Evolutionary conservation across 805 yeast species (phyloP).

Genomic region (Priceomyces melissophilus): DNA sequence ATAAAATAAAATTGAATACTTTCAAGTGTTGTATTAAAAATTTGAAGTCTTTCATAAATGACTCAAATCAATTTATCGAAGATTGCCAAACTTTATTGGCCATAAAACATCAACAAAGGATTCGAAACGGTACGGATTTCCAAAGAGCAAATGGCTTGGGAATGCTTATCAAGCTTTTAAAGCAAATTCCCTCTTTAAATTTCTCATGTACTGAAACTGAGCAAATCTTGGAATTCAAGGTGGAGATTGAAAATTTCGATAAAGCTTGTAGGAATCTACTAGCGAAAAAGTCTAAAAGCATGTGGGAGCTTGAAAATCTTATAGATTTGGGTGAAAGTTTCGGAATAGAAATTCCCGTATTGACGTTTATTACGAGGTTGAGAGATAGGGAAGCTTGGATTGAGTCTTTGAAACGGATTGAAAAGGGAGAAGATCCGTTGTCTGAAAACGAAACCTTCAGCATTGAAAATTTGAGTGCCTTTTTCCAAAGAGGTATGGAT

Average conservation of each 20-base stretch:
- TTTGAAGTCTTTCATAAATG: constrained; percentile 40
- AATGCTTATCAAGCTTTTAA: constrained; percentile 35
- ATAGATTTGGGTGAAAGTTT: constrained; percentile 57
- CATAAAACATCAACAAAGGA: constrained; percentile 50
- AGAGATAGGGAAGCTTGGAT: constrained; percentile 35
- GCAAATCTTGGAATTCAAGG: constrained; percentile 50
- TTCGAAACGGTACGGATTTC: constrained; percentile 29
- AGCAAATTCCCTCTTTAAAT: constrained; percentile 46
- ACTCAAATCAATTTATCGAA: constrained; percentile 51
- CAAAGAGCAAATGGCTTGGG: constrained; percentile 9
- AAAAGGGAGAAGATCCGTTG: constrained; percentile 39
- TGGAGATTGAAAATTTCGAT: constrained; percentile 50
- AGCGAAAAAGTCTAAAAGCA: constrained; percentile 25
- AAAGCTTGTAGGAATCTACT: constrained; percentile 40
- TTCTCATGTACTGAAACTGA: constrained; percentile 58
- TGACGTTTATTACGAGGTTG: constrained; percentile 33
- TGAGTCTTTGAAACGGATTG: constrained; percentile 26
- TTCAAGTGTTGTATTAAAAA: constrained; percentile 22
- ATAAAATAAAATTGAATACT: constrained; percentile 12
- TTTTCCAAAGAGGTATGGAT: constrained; percentile 25
- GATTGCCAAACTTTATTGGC: constrained; percentile 53
- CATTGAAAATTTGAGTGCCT: constrained; percentile 24
- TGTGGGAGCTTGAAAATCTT: constrained; percentile 50
- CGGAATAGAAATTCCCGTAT: constrained; percentile 53
- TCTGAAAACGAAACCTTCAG: constrained; percentile 32